Conservation (phyloP, 148 eudicot genomes). For the Nepenthes gracilis region DNA sequence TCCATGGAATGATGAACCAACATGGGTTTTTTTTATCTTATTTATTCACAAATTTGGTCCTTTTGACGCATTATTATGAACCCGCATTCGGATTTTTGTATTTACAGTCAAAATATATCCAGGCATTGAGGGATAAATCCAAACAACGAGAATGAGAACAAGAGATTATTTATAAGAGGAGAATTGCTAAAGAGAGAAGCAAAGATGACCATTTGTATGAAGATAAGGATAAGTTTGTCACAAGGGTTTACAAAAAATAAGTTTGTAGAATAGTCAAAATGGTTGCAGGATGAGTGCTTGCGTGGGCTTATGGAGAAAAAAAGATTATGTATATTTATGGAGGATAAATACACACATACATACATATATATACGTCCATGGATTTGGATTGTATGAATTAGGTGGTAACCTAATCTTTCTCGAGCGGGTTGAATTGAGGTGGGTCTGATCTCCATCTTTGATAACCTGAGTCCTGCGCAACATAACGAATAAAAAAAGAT, state of each 20-base stretch:
- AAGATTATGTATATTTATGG: conserved; percentile 56
- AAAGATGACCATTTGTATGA: conserved; percentile 75
- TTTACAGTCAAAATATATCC: conserved; percentile 72
- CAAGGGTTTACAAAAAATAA: conserved; percentile 85
- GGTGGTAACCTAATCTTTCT: too few species aligned
- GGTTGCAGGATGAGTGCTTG: conserved; percentile 73
- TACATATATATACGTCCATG: too few species aligned
- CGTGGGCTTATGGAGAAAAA: conserved; percentile 65
- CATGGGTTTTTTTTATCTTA: too few species aligned
- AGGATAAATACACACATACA: too few species aligned
- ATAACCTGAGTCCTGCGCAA: too few species aligned
- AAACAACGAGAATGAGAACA: conserved; percentile 74
- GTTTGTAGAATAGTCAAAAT: conserved; percentile 81
- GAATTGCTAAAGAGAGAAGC: conserved; percentile 84
- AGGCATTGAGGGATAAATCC: conserved; percentile 54
- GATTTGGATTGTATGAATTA: too few species aligned
- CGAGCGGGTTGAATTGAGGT: too few species aligned
- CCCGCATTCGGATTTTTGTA: background rate
- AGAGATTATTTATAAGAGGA: conserved; percentile 79
- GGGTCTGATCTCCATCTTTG: too few species aligned
- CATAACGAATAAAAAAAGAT: too few species aligned
- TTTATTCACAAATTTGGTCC: too few species aligned
- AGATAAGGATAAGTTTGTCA: conserved; percentile 84
- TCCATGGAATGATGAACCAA: too few species aligned
- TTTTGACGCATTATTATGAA: background rate